These are phyloP conservation scores for Themeda triandra DNA, from an alignment of 176 grass and related monocot genomes.

Conservation along the genomic window DNA sequence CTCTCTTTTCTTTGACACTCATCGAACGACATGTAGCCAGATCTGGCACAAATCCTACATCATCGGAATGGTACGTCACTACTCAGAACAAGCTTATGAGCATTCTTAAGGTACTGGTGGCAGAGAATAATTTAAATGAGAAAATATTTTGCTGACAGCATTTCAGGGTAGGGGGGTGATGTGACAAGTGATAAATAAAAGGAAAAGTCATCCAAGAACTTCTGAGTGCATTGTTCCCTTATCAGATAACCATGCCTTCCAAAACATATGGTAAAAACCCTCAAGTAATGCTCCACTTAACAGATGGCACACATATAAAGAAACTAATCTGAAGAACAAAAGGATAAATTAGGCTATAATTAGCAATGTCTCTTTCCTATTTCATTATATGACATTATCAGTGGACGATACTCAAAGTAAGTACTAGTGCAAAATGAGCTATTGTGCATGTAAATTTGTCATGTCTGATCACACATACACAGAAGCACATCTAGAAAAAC, in stretches of 20 bases:
- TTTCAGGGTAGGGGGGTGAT: no score
- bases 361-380: not conserved
- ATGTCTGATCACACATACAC: not conserved
- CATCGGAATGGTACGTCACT: not conserved
- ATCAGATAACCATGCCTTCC: not conserved
- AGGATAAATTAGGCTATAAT: not conserved
- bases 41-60: conserved; percentile 38
- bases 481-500: no score
- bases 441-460: not conserved
- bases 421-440: not conserved
- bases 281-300: not conserved
- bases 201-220: not conserved
- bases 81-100: not conserved
- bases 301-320: not conserved
- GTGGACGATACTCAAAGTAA: not conserved
- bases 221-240: not conserved
- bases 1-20: conserved; percentile 50
- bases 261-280: not conserved
- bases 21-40: conserved; percentile 45
- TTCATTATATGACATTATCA: not conserved
- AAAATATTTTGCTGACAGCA: not conserved
- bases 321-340: not conserved
- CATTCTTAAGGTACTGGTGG: not conserved
- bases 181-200: not conserved
- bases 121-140: not conserved